Conservation (phyloP, 345 rosid species). For the Gossypium rotundifolium region DNA sequence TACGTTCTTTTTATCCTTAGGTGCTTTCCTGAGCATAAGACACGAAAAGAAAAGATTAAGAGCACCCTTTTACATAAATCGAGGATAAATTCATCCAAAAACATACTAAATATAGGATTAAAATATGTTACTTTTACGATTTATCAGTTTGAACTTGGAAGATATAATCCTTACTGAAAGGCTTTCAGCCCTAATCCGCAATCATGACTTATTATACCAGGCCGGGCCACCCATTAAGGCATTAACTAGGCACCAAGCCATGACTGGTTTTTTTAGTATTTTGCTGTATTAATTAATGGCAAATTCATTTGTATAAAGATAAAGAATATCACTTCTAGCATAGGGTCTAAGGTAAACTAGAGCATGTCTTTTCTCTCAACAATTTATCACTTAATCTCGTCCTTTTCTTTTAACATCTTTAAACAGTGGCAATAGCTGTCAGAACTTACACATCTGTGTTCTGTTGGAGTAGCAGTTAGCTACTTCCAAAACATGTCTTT, state of each 20-base stretch:
- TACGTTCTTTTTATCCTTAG: no score
- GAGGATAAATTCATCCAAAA: no score
- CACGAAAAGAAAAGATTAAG: no score
- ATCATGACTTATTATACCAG: neutral
- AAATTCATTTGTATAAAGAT: no score
- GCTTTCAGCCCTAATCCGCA: neutral
- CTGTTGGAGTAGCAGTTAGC: neutral
- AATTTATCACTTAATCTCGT: neutral
- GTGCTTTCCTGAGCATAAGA: no score
- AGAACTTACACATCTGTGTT: neutral
- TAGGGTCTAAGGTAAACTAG: neutral
- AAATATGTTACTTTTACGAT: no score
- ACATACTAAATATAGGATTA: no score
- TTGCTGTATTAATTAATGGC: neutral
- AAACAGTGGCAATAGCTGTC: neutral
- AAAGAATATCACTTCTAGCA: neutral
- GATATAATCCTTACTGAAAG: neutral
- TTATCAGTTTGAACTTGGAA: conserved; percentile 3
- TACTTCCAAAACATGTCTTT: neutral
- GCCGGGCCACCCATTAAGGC: neutral
- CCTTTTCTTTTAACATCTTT: neutral
- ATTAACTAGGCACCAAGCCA: neutral
- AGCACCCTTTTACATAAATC: no score
- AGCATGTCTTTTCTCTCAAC: neutral
- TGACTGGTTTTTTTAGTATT: neutral